Base-by-base conservation (phyloP, 306 rosid genomes). In the Begonia loranthoides region DNA sequence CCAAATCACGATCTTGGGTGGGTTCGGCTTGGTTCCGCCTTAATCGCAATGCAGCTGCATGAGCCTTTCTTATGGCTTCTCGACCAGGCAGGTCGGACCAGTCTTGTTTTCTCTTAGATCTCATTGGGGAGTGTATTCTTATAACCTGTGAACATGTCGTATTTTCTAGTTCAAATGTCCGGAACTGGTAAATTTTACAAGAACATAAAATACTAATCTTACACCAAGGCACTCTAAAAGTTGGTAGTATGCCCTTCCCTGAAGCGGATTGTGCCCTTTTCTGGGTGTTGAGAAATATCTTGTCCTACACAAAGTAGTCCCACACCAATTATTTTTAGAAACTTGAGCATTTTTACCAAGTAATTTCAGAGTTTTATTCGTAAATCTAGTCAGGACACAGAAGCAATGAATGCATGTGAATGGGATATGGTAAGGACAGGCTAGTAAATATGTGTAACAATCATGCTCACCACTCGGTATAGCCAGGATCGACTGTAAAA, bases 231-330 rank as follows among this genome's bases (percentile, higher is more conserved):
- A 90, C 71, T 90, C 97, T 47, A 90, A 64, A 61, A 90, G 94
- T 63, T 90, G 97, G 71, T 90, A 90, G 70, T 85, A 90, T 28
- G 97, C 97, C 70, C 97, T 85, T 69, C 97, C 97, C 69, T 90
- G 97, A 76, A 90, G 97, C 64, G 97, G 97, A 66, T 90, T 90
- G 68, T 90, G 97, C 59, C 97, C 97, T 68, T 85, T 78, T 78
- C 85, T 85, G 45, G 97, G 97, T 45, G 72, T 54, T 56, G 95
- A 85, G 79, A 90, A 90, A 74, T 90, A 90, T 57, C 95, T 71
- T 34, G 97, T 90, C 97, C 97, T 90, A 19, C 41, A 36, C 12
- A 17, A 39, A 39, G 19, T 8, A 28, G 36, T 19, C 22, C 22
- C 22, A 19, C 22, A 5, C 36, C 6, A 28, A 28, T 28, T 28